phyloP scores from a whole-genome alignment of 495 filamentous ascomycete genomes.

The Tuber borchii region DNA sequence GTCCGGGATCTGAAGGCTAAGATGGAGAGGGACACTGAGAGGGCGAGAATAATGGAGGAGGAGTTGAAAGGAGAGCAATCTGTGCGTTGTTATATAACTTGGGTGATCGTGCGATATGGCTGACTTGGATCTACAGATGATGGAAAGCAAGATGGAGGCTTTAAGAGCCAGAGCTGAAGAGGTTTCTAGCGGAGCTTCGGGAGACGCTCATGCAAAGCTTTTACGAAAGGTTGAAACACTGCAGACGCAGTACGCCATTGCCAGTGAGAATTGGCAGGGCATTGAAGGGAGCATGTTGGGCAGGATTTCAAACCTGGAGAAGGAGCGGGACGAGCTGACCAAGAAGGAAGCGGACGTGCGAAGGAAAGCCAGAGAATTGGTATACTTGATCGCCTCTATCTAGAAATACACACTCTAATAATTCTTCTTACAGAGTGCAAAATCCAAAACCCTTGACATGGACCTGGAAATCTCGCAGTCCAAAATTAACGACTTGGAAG shows the following conservation, averaged over 20 bases:
- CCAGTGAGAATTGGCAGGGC: constrained; percentile 95
- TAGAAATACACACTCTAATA: constrained; percentile 22
- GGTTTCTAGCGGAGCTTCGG: constrained; percentile 69
- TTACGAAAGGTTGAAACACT: constrained; percentile 90
- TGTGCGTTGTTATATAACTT: constrained; percentile 40
- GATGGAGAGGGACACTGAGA: constrained; percentile 67
- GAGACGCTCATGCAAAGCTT: constrained; percentile 83
- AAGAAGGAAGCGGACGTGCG: constrained; percentile 77
- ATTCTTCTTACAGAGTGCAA: constrained; percentile 55
- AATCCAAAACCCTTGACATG: constrained; percentile 69
- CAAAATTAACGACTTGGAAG: constrained; percentile 56
- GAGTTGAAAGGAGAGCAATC: constrained; percentile 77
- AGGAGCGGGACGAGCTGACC: constrained; percentile 78
- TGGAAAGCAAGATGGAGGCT: constrained; percentile 87
- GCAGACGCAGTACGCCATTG: constrained; percentile 89
- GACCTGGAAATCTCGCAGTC: constrained; percentile 68
- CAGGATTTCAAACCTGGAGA: constrained; percentile 68
- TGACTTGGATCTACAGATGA: constrained; percentile 46
- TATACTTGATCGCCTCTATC: constrained; percentile 41
- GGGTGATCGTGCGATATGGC: background rate
- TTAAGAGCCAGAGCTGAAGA: constrained; percentile 83
- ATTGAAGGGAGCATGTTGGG: constrained; percentile 77
- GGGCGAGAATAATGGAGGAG: constrained; percentile 59
- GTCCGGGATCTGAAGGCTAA: constrained; percentile 63
- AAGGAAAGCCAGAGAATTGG: constrained; percentile 76